phyloP scores from a whole-genome alignment of 1,139 yeast species.

The Geotrichum candidum region DNA sequence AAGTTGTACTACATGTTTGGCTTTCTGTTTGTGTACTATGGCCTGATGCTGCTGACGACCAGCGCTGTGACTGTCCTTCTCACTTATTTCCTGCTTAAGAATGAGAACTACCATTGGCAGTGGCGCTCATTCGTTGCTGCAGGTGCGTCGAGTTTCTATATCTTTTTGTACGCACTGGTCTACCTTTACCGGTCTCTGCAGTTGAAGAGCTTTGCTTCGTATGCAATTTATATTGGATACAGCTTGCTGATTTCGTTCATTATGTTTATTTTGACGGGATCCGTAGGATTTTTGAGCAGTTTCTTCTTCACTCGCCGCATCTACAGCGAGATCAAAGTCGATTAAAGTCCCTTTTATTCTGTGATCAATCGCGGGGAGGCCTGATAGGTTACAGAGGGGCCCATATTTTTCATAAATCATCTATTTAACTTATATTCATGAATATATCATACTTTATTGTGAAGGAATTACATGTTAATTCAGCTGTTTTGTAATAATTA shows the following conservation, averaged over 20 bases:
- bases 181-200: constrained; percentile 45
- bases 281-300: constrained; percentile 76
- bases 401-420: too few species aligned
- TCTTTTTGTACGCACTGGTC: constrained; percentile 74
- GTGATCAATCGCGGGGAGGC: neutral
- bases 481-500: too few species aligned
- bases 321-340: constrained; percentile 81
- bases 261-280: constrained; percentile 77
- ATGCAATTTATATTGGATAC: constrained; percentile 78
- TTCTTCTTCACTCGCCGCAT: constrained; percentile 72
- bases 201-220: constrained; percentile 68
- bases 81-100: constrained; percentile 77
- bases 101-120: constrained; percentile 95
- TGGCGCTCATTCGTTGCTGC: constrained; percentile 89
- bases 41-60: constrained; percentile 79
- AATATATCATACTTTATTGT: too few species aligned
- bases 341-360: constrained; percentile 34
- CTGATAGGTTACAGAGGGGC: too few species aligned
- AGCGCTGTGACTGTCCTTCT: constrained; percentile 72
- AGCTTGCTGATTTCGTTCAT: constrained; percentile 63
- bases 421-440: neutral
- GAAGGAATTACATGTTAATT: too few species aligned
- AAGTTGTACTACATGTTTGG: constrained; percentile 96
- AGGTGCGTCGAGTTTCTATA: constrained; percentile 83
- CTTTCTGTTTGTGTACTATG: constrained; percentile 79